A percentile compares a stretch with the other conserved stretches of the same genome.
Conservation (phyloP, 2,329 filamentous ascomycete genomes). For the Rhynchosporium secalis region DNA sequence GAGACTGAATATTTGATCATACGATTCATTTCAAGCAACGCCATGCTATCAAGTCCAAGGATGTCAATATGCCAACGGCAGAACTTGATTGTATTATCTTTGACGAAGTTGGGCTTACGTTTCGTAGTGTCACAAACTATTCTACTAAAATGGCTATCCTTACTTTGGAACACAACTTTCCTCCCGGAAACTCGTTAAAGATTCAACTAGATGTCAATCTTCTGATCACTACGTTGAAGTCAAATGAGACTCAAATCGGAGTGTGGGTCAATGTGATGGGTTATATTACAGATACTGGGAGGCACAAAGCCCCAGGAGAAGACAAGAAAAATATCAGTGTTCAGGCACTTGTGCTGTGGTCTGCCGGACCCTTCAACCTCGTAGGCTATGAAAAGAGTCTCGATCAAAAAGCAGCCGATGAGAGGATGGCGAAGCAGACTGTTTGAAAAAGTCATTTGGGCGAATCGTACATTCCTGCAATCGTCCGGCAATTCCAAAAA, state of each 20-base stretch:
- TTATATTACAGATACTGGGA: slow-evolving; percentile 55
- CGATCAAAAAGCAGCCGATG: background rate
- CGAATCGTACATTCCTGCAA: background rate
- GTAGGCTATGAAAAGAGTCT: slow-evolving; percentile 63
- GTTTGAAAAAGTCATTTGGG: background rate
- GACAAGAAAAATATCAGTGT: slow-evolving; percentile 49
- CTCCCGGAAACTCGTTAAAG: slow-evolving; percentile 46
- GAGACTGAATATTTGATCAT: background rate
- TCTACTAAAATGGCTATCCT: slow-evolving; percentile 57
- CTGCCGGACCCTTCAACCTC: slow-evolving; percentile 70
- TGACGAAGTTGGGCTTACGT: background rate
- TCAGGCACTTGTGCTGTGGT: slow-evolving; percentile 78
- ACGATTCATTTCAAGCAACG: background rate
- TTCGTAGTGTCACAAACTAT: slow-evolving; percentile 58
- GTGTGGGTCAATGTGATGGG: slow-evolving; percentile 89
- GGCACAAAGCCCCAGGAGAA: slow-evolving; percentile 19
- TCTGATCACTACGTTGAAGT: slow-evolving; percentile 64
- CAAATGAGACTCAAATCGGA: slow-evolving; percentile 68
- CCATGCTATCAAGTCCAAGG: no score
- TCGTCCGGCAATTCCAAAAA: no score
- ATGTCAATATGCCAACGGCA: no score
- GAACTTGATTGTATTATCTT: no score
- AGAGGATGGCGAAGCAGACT: background rate
- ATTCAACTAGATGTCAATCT: slow-evolving; percentile 71
- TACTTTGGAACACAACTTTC: slow-evolving; percentile 67